Percentiles rank a stretch among this genome's conserved stretches.
Conservation (phyloP, 2,329 filamentous ascomycete genomes). For the Fusarium papillatum region DNA sequence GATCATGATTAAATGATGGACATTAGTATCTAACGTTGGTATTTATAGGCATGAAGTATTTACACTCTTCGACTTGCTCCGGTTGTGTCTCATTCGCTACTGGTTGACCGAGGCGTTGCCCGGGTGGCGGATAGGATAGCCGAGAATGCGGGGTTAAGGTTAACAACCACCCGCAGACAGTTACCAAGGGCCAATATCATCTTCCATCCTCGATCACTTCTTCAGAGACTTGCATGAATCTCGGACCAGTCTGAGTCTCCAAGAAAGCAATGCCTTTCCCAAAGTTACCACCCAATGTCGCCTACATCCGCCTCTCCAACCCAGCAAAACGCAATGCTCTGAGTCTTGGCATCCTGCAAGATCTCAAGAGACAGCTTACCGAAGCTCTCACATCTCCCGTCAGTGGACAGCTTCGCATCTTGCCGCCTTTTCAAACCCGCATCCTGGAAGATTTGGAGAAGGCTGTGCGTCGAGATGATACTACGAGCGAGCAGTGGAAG, state of each 20-base stretch:
- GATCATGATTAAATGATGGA: not conserved
- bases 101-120: not conserved
- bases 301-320: constrained; percentile 38
- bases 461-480: not conserved
- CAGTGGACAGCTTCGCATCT: constrained; percentile 17
- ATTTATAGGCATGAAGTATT: too few relatives aligned
- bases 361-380: constrained; percentile 36
- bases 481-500: constrained; percentile 13
- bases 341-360: constrained; percentile 30
- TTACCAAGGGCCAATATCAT: not conserved
- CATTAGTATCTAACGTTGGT: too few relatives aligned
- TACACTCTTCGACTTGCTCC: not conserved
- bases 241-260: not conserved
- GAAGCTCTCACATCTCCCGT: constrained; percentile 25
- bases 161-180: not conserved
- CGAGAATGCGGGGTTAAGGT: constrained; percentile 4
- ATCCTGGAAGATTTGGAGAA: constrained; percentile 18
- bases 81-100: constrained; percentile 51
- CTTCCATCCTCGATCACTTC: not conserved
- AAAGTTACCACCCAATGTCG: constrained; percentile 25
- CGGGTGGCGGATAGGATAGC: not conserved
- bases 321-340: constrained; percentile 40
- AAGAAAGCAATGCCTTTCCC: constrained; percentile 30
- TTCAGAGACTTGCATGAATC: not conserved
- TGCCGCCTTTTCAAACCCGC: constrained; percentile 27